Percentiles rank a stretch among this genome's conserved stretches.
These are phyloP conservation scores for Exserohilum rostratum DNA, from an alignment of 2,329 filamentous ascomycete genomes.

Conservation along the genomic window DNA sequence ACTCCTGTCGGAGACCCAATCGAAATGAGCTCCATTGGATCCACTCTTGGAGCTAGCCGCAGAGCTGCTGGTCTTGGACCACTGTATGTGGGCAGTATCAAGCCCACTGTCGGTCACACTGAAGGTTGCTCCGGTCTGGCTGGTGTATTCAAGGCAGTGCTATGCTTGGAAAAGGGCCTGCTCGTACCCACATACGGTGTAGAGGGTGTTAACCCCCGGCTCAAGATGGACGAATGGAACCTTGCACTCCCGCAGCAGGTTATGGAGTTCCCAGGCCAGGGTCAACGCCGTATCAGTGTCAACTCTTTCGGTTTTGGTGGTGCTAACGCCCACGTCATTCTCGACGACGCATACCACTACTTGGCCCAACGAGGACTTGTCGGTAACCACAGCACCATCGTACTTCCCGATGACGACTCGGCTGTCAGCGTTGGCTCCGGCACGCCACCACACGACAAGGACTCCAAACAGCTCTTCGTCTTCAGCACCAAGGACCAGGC, in stretches of 20 bases:
- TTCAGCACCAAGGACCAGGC: too few relatives aligned
- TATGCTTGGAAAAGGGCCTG: too few relatives aligned
- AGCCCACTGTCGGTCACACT: not conserved
- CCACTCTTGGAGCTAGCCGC: constrained; percentile 7
- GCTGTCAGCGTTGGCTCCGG: too few relatives aligned
- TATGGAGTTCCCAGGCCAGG: constrained; percentile 1
- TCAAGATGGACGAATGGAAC: constrained; percentile 25
- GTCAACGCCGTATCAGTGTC: constrained; percentile 17
- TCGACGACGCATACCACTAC: constrained; percentile 22
- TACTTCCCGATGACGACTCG: too few relatives aligned
- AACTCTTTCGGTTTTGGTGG: constrained; percentile 36
- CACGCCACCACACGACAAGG: too few relatives aligned
- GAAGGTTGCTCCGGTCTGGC: not conserved
- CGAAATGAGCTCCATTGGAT: constrained; percentile 19
- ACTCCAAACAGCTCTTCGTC: too few relatives aligned
- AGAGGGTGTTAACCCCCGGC: constrained; percentile 1
- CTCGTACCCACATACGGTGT: too few relatives aligned
- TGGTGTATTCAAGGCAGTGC: too few relatives aligned
- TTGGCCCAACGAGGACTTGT: not conserved
- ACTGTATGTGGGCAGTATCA: too few relatives aligned
- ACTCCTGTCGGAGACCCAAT: constrained; percentile 53
- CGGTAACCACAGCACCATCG: not conserved
- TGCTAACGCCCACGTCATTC: constrained; percentile 20
- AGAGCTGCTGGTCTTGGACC: constrained; percentile 1
- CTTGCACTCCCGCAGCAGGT: constrained; percentile 1